Percentiles rank a stretch among this genome's conserved stretches.
These are phyloP conservation scores for Xylaria sp. DNA, from an alignment of 2,329 filamentous ascomycete genomes.

Conservation along the genomic window DNA sequence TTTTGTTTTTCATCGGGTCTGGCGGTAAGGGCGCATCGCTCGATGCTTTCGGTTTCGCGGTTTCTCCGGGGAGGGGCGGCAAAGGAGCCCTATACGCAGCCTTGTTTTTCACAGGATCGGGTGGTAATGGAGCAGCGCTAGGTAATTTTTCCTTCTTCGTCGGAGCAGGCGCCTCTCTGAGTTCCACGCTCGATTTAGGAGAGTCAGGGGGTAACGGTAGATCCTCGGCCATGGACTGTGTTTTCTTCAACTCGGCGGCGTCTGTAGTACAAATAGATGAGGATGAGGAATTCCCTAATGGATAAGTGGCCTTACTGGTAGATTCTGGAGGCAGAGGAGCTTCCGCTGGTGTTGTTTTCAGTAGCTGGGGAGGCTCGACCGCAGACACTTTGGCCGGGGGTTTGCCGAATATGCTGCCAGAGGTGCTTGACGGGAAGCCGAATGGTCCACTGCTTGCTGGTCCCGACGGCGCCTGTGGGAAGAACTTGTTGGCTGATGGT, in stretches of 20 bases:
- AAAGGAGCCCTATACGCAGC: conserved; percentile 38
- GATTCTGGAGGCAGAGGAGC: conserved; percentile 60
- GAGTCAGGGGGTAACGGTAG: conserved; percentile 46
- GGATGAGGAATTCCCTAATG: conserved; percentile 57
- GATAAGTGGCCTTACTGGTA: conserved; percentile 58
- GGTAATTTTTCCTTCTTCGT: conserved; percentile 32
- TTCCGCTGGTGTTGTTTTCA: conserved; percentile 44
- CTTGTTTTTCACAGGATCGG: conserved; percentile 44
- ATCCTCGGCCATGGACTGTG: conserved; percentile 32
- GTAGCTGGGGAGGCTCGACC: conserved; percentile 43
- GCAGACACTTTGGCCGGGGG: conserved; percentile 30
- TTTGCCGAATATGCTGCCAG: conserved; percentile 32
- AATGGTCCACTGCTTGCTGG: conserved; percentile 43
- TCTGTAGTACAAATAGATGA: conserved; percentile 54
- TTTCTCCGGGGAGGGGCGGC: conserved; percentile 34
- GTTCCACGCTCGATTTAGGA: conserved; percentile 30
- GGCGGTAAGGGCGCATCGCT: conserved; percentile 51
- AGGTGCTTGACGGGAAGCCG: conserved; percentile 41
- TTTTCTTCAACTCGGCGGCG: conserved; percentile 31
- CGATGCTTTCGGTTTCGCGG: conserved; percentile 33
- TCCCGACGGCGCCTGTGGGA: conserved; percentile 47
- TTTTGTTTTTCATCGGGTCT: conserved; percentile 43
- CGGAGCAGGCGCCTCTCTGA: conserved; percentile 24
- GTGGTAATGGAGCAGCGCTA: conserved; percentile 47
- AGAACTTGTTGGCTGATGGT: conserved; percentile 54